These are phyloP conservation scores for Hypoxylon rickii DNA, from an alignment of 495 filamentous ascomycete genomes.

Conservation along the genomic window DNA sequence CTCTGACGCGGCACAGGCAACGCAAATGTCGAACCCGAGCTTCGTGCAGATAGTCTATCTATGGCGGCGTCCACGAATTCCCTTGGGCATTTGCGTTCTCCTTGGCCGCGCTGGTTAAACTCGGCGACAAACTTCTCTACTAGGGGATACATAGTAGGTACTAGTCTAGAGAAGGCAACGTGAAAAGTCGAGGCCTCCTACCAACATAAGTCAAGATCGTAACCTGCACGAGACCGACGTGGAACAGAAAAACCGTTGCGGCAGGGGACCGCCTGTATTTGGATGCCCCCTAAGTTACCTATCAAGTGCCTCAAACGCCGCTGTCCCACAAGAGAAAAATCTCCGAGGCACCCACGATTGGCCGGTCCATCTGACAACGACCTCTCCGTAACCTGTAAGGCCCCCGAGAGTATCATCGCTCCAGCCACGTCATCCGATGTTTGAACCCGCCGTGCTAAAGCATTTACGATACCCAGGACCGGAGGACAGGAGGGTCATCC, in stretches of 20 bases:
- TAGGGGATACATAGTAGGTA: too few species aligned
- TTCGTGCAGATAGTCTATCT: too few species aligned
- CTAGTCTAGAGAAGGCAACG: too few species aligned
- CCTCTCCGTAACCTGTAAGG: neutral
- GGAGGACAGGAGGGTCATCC: neutral
- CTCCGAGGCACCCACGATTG: slow-evolving; percentile 20
- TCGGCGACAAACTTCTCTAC: too few species aligned
- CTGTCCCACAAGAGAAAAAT: slow-evolving; percentile 16
- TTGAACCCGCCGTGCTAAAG: slow-evolving; percentile 10
- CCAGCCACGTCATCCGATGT: slow-evolving; percentile 40
- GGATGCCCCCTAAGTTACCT: neutral
- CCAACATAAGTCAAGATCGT: neutral
- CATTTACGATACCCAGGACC: slow-evolving; percentile 1
- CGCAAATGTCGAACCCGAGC: too few species aligned
- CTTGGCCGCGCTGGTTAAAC: too few species aligned
- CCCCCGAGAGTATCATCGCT: slow-evolving; percentile 5
- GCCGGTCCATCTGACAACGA: slow-evolving; percentile 18
- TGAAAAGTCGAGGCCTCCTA: neutral
- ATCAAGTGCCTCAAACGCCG: slow-evolving; percentile 6
- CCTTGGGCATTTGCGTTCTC: too few species aligned
- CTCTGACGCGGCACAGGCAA: too few species aligned
- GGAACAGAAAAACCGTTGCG: neutral
- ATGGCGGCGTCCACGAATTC: too few species aligned
- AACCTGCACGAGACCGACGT: slow-evolving; percentile 5
- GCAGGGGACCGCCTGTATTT: neutral